Evolutionary conservation across 208 protist genomes (phyloP).

Genomic region (Vickermania ingenoplastis): DNA sequence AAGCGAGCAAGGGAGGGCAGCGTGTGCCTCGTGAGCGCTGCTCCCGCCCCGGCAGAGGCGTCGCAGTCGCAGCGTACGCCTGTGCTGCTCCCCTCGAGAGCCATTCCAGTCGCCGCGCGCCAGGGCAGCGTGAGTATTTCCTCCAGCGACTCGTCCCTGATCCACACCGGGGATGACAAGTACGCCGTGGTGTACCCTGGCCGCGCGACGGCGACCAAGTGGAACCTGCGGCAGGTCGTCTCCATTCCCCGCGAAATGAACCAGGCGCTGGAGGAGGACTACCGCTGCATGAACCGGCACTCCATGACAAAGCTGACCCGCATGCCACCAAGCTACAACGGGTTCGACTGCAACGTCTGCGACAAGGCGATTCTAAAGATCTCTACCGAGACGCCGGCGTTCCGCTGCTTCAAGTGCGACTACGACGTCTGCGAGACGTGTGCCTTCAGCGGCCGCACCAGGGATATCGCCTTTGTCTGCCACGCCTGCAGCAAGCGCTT

Average conservation of each 20-base stretch:
- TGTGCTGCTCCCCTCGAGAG: no score
- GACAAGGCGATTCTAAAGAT: conserved; percentile 68
- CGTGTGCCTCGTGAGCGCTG: neutral
- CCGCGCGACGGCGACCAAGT: conserved; percentile 58
- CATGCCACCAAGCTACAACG: conserved; percentile 78
- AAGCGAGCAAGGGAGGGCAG: neutral
- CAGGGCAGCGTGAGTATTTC: neutral
- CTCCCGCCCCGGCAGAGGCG: neutral
- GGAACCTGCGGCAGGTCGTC: conserved; percentile 56
- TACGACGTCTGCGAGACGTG: conserved; percentile 83
- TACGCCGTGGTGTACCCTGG: conserved; percentile 52
- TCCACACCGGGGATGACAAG: neutral
- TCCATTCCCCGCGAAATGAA: conserved; percentile 71
- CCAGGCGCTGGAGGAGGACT: conserved; percentile 22
- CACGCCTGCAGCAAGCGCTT: conserved; percentile 79
- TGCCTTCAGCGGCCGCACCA: conserved; percentile 56
- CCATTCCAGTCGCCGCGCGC: no score
- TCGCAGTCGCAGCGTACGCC: neutral
- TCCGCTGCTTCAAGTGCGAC: conserved; percentile 85
- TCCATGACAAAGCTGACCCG: conserved; percentile 76
- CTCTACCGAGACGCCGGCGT: conserved; percentile 46
- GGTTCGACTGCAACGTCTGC: conserved; percentile 87
- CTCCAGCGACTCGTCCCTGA: neutral
- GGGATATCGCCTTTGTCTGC: conserved; percentile 81
- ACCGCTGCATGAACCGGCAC: conserved; percentile 78